phyloP scores from a whole-genome alignment of 139 green algal genomes.

The Auxenochlorella protothecoides region DNA sequence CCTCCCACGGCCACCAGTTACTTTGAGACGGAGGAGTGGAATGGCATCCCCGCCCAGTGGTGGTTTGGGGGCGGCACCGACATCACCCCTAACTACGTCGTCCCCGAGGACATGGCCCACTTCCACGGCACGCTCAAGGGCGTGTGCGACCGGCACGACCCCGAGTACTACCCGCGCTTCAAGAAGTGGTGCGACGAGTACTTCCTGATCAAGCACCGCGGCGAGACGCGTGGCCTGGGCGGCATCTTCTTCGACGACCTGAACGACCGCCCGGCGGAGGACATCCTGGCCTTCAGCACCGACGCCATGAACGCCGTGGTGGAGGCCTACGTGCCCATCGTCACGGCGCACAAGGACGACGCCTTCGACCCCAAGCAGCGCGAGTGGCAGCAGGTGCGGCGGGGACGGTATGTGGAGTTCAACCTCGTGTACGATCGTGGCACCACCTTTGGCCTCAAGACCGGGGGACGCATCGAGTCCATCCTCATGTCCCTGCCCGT shows the following conservation, averaged over 20 bases:
- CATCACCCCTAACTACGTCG: constrained; percentile 92
- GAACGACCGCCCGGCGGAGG: constrained; percentile 69
- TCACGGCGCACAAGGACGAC: constrained; percentile 85
- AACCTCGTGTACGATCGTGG: constrained; percentile 95
- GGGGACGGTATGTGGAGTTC: constrained; percentile 88
- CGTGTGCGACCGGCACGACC: constrained; percentile 92
- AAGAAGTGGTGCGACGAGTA: constrained; percentile 97
- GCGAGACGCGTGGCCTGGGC: constrained; percentile 75
- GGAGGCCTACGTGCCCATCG: constrained; percentile 80
- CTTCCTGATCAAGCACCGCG: constrained; percentile 93
- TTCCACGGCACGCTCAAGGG: constrained; percentile 93
- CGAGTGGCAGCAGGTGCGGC: constrained; percentile 84
- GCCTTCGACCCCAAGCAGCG: constrained; percentile 80
- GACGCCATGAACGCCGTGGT: constrained; percentile 67
- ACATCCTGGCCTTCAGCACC: constrained; percentile 67
- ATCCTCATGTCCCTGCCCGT: constrained; percentile 84
- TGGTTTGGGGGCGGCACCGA: constrained; percentile 99
- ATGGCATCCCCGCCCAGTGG: constrained; percentile 86
- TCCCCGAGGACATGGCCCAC: constrained; percentile 92
- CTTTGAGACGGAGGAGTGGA: constrained; percentile 96
- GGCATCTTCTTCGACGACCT: constrained; percentile 99
- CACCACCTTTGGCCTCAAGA: constrained; percentile 98
- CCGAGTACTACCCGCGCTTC: constrained; percentile 83
- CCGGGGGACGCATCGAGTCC: constrained; percentile 93
- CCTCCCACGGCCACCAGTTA: constrained; percentile 44